phyloP scores from a whole-genome alignment of 495 filamentous ascomycete genomes.

The Aspergillus sclerotioniger region DNA sequence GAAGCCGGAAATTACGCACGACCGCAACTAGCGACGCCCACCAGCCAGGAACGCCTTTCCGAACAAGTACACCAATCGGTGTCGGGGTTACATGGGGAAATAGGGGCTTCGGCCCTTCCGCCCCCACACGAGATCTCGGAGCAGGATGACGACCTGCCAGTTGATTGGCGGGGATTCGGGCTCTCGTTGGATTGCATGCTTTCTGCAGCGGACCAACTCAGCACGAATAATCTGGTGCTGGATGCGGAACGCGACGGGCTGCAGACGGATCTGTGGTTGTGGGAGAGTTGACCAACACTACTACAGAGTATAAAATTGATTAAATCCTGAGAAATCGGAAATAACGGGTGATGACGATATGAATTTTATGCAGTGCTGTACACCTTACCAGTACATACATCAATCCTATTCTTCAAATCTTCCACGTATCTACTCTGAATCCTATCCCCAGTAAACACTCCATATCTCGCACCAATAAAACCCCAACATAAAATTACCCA shows the following conservation, averaged over 20 bases:
- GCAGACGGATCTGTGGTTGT: conserved; percentile 23
- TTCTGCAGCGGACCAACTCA: conserved; percentile 20
- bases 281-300: conserved; percentile 10
- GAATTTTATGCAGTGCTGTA: no score
- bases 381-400: no score
- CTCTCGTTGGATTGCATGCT: conserved; percentile 24
- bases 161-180: conserved; percentile 23
- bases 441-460: no score
- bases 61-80: not conserved
- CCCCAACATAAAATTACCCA: no score
- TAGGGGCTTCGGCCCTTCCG: not conserved
- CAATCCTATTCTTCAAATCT: no score
- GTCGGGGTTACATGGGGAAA: not conserved
- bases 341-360: not conserved
- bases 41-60: not conserved
- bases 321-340: not conserved
- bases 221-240: conserved; percentile 15
- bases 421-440: no score
- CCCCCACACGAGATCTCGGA: not conserved
- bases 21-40: not conserved
- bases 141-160: conserved; percentile 15
- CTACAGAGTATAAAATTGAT: no score
- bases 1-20: not conserved
- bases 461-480: no score
- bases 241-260: conserved; percentile 18